These are phyloP conservation scores for Coemansia sp. DNA, from an alignment of 192 early-diverging fungal species.

Conservation along the genomic window DNA sequence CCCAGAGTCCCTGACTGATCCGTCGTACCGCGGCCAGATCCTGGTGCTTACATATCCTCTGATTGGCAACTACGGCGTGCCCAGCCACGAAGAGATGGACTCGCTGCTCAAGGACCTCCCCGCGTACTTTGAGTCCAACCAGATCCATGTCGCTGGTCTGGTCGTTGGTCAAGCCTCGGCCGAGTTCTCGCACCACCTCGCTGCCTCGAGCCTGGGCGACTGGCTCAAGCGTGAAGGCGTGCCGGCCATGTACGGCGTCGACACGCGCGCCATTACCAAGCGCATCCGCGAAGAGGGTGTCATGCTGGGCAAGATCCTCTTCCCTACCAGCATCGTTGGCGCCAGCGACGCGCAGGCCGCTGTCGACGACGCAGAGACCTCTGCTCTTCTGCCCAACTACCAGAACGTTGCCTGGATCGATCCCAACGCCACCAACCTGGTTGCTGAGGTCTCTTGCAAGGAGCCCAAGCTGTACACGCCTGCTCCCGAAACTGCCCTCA, in stretches of 20 bases:
- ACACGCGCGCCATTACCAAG: conserved; percentile 96
- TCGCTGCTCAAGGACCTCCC: conserved; percentile 81
- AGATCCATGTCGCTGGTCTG: conserved; percentile 92
- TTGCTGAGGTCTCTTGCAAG: conserved; percentile 93
- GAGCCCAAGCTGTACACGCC: conserved; percentile 74
- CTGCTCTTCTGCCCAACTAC: conserved; percentile 64
- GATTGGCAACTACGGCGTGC: conserved; percentile 98
- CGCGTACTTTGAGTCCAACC: conserved; percentile 90
- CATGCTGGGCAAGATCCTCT: conserved; percentile 87
- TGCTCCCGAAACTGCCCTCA: conserved; percentile 55
- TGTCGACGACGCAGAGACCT: conserved; percentile 39
- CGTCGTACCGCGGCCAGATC: conserved; percentile 98
- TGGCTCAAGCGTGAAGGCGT: conserved; percentile 94
- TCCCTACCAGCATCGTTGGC: conserved; percentile 66
- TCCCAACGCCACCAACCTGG: conserved; percentile 90
- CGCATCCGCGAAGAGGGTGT: conserved; percentile 91
- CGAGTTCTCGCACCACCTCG: conserved; percentile 93
- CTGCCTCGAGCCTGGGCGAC: conserved; percentile 72
- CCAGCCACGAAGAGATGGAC: conserved; percentile 83
- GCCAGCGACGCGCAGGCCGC: conserved; percentile 36
- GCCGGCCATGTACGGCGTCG: conserved; percentile 92
- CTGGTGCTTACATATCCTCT: conserved; percentile 97
- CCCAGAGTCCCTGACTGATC: conserved; percentile 98
- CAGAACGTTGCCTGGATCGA: conserved; percentile 89
- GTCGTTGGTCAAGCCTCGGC: conserved; percentile 89